Conservation (phyloP, 192 early-diverging fungal species). For the Obelidium mucronatum region DNA sequence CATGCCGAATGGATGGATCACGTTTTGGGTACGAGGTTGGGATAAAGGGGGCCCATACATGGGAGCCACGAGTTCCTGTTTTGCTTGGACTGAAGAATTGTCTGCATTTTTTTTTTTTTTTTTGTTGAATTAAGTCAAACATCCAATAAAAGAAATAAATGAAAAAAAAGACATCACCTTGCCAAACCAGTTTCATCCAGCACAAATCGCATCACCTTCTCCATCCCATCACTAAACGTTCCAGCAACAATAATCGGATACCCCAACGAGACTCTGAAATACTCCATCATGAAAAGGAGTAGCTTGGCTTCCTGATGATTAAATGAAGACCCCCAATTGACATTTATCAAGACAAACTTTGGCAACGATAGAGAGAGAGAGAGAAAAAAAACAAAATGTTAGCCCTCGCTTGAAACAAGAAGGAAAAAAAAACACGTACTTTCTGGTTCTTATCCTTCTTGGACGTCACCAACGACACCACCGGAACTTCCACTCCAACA, state of each 20-base stretch:
- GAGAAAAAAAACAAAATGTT: neutral
- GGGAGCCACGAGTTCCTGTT: neutral
- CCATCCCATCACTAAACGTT: neutral
- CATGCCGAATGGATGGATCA: constrained; percentile 12
- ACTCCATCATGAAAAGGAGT: constrained; percentile 12
- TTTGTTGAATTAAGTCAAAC: too few relatives aligned
- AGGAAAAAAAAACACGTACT: neutral
- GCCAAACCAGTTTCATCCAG: constrained; percentile 18
- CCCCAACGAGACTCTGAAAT: constrained; percentile 9
- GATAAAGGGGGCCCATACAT: constrained; percentile 15
- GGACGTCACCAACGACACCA: constrained; percentile 8
- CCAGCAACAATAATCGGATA: constrained; percentile 23
- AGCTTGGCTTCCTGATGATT: constrained; percentile 15
- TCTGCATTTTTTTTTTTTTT: too few relatives aligned
- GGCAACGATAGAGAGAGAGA: neutral
- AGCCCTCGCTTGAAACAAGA: neutral
- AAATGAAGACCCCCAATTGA: constrained; percentile 2
- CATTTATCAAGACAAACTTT: constrained; percentile 15
- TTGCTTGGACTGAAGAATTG: constrained; percentile 1
- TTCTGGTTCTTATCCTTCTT: constrained; percentile 32
- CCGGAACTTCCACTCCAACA: constrained; percentile 9
- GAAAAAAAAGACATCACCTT: too few relatives aligned
- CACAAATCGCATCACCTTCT: neutral
- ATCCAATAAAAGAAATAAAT: too few relatives aligned
- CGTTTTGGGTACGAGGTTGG: neutral